Base-by-base conservation (phyloP, 164 flowering plant species). In the Warburgia ugandensis region DNA sequence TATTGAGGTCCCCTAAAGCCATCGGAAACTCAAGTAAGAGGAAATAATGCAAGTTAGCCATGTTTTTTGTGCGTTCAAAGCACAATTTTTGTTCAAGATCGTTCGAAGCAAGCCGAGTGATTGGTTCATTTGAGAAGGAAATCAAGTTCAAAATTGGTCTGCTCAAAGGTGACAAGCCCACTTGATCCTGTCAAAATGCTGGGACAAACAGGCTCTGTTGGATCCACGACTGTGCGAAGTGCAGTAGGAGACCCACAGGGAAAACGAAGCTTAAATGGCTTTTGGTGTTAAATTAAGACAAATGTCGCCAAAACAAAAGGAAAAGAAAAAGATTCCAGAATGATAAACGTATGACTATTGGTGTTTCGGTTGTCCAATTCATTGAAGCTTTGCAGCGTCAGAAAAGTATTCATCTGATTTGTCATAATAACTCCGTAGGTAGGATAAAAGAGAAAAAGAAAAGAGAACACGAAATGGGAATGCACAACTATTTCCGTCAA, bases 111-210 rank as follows among this genome's bases (percentile, higher is more conserved):
- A n/a, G n/a, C n/a, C n/a, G n/a, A n/a, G n/a, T n/a, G n/a, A n/a
- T n/a, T n/a, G n/a, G n/a, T n/a, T n/a, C n/a, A n/a, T n/a, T n/a
- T n/a, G n/a, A n/a, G n/a, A n/a, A n/a, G n/a, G n/a, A n/a, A n/a
- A 28, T 55, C 63, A 66, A 62, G 31, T 54, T 45, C 70, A 64
- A 60, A 62, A 64, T 73, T 74, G 86, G 81, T 72, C 75, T 84
- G 68, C 60, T 77, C 84, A 60, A 78, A 73, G 74, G 64, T 77
- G 78, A 84, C 59, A 65, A n/a, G n/a, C n/a, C 78, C 56, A 47
- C 67, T 54, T 54, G 75, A 45, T 64, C 73, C 46, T 44, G 58
- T 63, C 70, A 57, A 62, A 44, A 44, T 59, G 53, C 22, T 49
- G 43, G 33, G 47, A n/a, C 30, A n/a, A 16, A 42, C 20, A 10